Base-by-base conservation (phyloP, 352 stramenopile species). In the Globisporangium uncinulatum region DNA sequence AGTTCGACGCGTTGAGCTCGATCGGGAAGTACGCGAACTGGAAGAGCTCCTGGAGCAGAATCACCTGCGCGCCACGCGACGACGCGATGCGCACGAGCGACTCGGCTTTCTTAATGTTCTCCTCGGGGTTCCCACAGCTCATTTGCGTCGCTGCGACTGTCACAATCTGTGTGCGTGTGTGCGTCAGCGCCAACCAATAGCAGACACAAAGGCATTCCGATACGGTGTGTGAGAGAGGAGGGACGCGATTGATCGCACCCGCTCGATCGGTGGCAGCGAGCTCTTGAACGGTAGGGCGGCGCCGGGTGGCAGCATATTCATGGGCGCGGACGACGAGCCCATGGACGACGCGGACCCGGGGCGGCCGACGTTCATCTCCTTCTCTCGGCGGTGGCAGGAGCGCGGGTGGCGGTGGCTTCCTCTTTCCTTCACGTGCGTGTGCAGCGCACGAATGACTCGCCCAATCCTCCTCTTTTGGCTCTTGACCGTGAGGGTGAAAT, bases 21-120 rank as follows among this genome's bases (percentile, higher is more conserved):
- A 97, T 94, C 47, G 86, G 90, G 63, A 97, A 97, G 66, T 97
- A 97, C 49, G 74, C 87, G 49, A 91, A 92, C 61, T 93, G 74
- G 69, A 97, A 97, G 2, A 97, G 65, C 57, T 97, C 90, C 66
- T 97, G 90, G 43, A 97, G 68, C 52, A 97, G 62, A 60, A 97
- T 92, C 39, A 97, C 81, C 59, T 96, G 83, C 36, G 88, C 86
- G 21, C 86, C 88, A 56, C 86, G 85, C 13, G 80, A 89, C 34
- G 86, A 90, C 47, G 89, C 89, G 44, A 93, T 91, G 54, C 89
- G 86, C 56, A 97, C 79, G 45, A 97, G 74, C 48, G 75, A 89
- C 73, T 96, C 87, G 19, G 87, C 87, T 58, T 94, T 94, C 57
- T 91, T 93, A 61, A 96, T 92, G 59, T 97, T 97, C 51, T 95